Conservation (phyloP, 805 yeast genomes). For the Hanseniaspora lindneri region DNA sequence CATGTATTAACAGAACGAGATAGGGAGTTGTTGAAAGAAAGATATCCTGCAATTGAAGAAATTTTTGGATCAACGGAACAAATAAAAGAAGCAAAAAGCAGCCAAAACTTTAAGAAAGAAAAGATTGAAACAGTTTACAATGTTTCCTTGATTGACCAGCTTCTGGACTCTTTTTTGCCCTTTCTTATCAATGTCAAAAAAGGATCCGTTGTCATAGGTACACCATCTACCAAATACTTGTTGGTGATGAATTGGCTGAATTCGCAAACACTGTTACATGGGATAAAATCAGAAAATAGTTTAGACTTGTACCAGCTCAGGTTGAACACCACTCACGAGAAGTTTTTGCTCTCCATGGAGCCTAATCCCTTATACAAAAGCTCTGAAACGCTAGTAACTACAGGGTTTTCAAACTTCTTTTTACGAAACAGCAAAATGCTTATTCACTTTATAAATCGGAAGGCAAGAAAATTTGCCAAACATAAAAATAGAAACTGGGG, state of each 20-base stretch:
- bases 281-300: constrained; percentile 35
- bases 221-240: constrained; percentile 61
- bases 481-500: constrained; percentile 10
- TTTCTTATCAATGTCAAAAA: constrained; percentile 45
- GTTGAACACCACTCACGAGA: constrained; percentile 36
- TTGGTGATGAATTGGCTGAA: constrained; percentile 47
- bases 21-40: constrained; percentile 8
- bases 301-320: constrained; percentile 48
- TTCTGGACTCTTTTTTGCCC: constrained; percentile 39
- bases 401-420: constrained; percentile 20
- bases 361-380: constrained; percentile 58
- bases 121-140: constrained; percentile 21
- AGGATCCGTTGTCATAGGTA: constrained; percentile 72
- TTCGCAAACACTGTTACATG: constrained; percentile 49
- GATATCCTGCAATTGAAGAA: constrained; percentile 4
- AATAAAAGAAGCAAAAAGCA: constrained; percentile 14
- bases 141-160: constrained; percentile 20
- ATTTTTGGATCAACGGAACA: constrained; percentile 1
- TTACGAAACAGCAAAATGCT: constrained; percentile 14
- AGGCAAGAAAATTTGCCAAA: not conserved
- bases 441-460: not conserved
- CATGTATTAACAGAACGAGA: constrained; percentile 23
- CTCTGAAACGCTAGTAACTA: not conserved
- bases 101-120: constrained; percentile 22
- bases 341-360: constrained; percentile 48